Base-by-base conservation (phyloP, 345 rosid genomes). In the Microthlaspi erraticum region DNA sequence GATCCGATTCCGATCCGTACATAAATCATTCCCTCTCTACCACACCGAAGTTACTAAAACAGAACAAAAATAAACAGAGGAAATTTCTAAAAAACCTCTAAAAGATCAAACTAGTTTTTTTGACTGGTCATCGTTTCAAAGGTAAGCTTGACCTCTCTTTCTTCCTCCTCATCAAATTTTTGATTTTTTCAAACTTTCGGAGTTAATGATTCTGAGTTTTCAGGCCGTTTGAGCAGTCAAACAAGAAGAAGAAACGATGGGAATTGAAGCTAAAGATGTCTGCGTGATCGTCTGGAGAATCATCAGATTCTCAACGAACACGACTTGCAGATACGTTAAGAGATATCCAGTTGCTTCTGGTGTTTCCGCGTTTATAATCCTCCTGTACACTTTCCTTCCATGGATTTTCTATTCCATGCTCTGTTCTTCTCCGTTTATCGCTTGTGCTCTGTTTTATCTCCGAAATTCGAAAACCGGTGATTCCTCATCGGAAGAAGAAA, bases 301-400 rank as follows among this genome's bases (percentile, higher is more conserved):
- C 14, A 36, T 85, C 45, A 78, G 33, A 60, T 60, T 80, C 54
- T 83, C 87, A 39, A 45, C 80, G 43, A 71, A 37, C 23, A 58
- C 50, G 13, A 62, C 66, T 20, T 82, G 10, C 50, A 72, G 23
- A 69, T 78, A 69, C 71, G 78, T 72, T 4, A 78, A 26, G 26
- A 81, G 64, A 63, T 73, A 82, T 52, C 98, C 99, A 33, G 8
- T 79, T 66, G 63, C 66, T 66, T 88, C 88, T 17, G 59, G 72
- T 4, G 70, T 75, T 26, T 66, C 77, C 5, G 17, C 70, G 8
- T 60, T 80, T 45, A 43, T 76, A 29, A 73, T 87, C 71, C 16
- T 78, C 23, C 66, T 94, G 43, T 88, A 81, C 34, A 38, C 72
- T 46, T 83, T 82, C 45, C 78, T 81, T 60, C 93, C 96, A 26